These are phyloP conservation scores for Arachnomyces sp. DNA, from an alignment of 2,329 filamentous ascomycete genomes.

Conservation along the genomic window DNA sequence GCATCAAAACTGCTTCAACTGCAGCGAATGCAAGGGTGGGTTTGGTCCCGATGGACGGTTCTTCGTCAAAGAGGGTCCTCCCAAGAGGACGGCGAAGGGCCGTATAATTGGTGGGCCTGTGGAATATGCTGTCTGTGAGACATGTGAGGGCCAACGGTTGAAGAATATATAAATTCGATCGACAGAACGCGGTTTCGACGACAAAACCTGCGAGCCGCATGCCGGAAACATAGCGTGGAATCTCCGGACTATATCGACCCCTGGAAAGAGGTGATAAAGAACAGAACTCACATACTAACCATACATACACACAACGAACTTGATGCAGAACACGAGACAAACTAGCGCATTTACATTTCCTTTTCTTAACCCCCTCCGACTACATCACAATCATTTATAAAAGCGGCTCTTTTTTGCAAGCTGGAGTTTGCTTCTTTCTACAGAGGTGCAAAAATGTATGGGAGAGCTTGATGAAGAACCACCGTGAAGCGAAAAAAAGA, in stretches of 20 bases:
- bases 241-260: background rate
- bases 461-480: too few species aligned
- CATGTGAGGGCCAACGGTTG: constrained; percentile 54
- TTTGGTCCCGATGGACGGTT: constrained; percentile 56
- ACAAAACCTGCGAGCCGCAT: too few species aligned
- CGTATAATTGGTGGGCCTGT: constrained; percentile 40
- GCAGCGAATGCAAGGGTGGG: constrained; percentile 55
- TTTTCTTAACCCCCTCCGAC: background rate
- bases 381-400: too few species aligned
- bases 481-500: too few species aligned
- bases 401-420: too few species aligned
- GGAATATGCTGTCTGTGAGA: constrained; percentile 56
- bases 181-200: background rate
- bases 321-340: too few species aligned
- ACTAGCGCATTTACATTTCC: background rate
- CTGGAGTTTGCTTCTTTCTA: too few species aligned
- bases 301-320: too few species aligned
- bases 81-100: constrained; percentile 37
- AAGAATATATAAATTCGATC: constrained; percentile 31
- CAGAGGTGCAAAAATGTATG: too few species aligned
- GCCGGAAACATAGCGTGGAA: background rate
- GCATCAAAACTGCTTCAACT: constrained; percentile 89
- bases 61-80: constrained; percentile 52
- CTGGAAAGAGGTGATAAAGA: too few species aligned
- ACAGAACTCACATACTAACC: too few species aligned